Evolutionary conservation across 208 protist genomes (phyloP).

Genomic region (Histomonas meleagridis): DNA sequence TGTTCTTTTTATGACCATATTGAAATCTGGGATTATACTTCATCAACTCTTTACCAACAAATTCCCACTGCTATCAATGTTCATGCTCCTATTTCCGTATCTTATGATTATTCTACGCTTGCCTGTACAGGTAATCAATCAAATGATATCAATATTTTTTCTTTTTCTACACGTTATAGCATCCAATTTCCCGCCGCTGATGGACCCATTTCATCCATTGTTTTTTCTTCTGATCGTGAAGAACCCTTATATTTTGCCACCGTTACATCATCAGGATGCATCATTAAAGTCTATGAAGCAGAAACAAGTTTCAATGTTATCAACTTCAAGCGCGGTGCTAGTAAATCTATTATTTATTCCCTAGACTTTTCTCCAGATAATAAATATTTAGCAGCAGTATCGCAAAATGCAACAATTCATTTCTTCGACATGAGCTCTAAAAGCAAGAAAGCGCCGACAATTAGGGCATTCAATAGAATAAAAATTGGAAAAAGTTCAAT

Average conservation of each 20-base stretch:
- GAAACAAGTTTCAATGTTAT: too few relatives aligned
- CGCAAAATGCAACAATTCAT: too few relatives aligned
- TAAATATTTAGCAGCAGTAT: too few relatives aligned
- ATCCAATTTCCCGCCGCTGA: not conserved
- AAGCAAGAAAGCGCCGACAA: too few relatives aligned
- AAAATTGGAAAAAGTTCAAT: not conserved
- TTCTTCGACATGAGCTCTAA: too few relatives aligned
- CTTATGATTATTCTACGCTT: not conserved
- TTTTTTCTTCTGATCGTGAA: too few relatives aligned
- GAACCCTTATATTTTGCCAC: not conserved
- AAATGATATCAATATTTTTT: not conserved
- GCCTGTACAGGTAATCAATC: not conserved
- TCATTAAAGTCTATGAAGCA: too few relatives aligned
- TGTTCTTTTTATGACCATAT: not conserved
- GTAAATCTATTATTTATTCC: too few relatives aligned
- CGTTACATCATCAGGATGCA: not conserved
- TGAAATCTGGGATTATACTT: not conserved
- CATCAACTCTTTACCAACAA: not conserved
- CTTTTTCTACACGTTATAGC: not conserved
- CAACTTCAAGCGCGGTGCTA: too few relatives aligned
- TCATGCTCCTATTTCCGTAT: not conserved
- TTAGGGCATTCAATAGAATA: not conserved
- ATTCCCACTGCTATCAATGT: not conserved
- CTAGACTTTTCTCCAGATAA: too few relatives aligned
- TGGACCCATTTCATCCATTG: too few relatives aligned